phyloP scores from a whole-genome alignment of 169 alveolate genomes.

The Plasmodium billcollinsi region DNA sequence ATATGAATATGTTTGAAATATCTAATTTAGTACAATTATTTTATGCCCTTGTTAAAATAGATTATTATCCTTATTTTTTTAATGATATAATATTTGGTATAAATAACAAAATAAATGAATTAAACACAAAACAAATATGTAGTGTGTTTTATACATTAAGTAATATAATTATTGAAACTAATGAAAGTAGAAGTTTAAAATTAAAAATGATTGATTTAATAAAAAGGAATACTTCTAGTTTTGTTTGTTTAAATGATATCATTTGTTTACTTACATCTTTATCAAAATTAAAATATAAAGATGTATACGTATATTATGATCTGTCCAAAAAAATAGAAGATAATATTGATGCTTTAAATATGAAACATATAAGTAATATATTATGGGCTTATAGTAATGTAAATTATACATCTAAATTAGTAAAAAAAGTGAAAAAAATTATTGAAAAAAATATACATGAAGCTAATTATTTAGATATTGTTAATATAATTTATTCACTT shows the following conservation, averaged over 20 bases:
- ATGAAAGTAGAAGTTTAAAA: constrained; percentile 66
- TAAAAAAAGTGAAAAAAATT: constrained; percentile 63
- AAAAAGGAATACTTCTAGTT: constrained; percentile 1
- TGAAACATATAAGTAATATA: constrained; percentile 65
- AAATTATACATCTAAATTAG: constrained; percentile 54
- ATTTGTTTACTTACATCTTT: constrained; percentile 55
- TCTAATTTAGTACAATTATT: constrained; percentile 55
- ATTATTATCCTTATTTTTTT: constrained; percentile 48
- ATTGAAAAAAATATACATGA: constrained; percentile 61
- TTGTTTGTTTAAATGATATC: constrained; percentile 37
- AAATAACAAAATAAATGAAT: constrained; percentile 19
- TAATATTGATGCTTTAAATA: constrained; percentile 32
- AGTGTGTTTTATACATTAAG: constrained; percentile 58
- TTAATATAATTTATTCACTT: constrained; percentile 44
- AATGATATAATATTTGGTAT: constrained; percentile 47
- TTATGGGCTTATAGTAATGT: constrained; percentile 70
- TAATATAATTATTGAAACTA: constrained; percentile 65
- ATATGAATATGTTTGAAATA: constrained; percentile 11
- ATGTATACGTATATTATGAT: constrained; percentile 32
- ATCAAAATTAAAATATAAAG: constrained; percentile 65
- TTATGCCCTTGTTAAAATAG: constrained; percentile 61
- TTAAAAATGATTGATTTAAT: constrained; percentile 43
- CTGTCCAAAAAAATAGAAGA: constrained; percentile 56
- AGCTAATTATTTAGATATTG: constrained; percentile 36
- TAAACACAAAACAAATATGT: constrained; percentile 47